These are phyloP conservation scores for Candida xyloterini DNA, from an alignment of 805 yeast genomes.

Conservation along the genomic window DNA sequence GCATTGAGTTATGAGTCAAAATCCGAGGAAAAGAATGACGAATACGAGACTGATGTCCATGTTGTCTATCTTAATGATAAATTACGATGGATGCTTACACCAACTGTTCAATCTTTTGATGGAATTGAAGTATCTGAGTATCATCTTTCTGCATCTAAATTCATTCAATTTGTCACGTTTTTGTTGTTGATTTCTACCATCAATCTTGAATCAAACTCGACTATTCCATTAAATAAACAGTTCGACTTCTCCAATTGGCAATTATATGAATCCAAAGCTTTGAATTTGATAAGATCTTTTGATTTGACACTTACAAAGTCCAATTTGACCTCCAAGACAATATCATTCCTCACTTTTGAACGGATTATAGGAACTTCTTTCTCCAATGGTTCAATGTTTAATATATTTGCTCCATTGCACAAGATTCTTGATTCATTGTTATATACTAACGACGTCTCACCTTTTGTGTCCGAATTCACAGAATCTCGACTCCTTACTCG, in stretches of 20 bases:
- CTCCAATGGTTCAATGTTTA: constrained; percentile 36
- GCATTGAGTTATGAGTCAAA: constrained; percentile 32
- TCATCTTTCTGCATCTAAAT: constrained; percentile 37
- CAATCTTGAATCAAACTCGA: constrained; percentile 15
- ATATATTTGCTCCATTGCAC: constrained; percentile 43
- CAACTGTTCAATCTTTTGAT: constrained; percentile 42
- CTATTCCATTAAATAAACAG: constrained; percentile 17
- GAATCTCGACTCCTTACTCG: constrained; percentile 40
- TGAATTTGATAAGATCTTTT: constrained; percentile 48
- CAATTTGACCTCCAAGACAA: constrained; percentile 17
- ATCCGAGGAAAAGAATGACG: constrained; percentile 12
- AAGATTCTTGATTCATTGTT: constrained; percentile 43
- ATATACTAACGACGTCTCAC: constrained; percentile 12
- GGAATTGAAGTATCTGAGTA: constrained; percentile 38
- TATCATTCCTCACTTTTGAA: constrained; percentile 35
- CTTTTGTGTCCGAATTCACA: constrained; percentile 9
- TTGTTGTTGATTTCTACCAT: constrained; percentile 43
- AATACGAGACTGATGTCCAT: constrained; percentile 14
- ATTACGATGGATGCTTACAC: constrained; percentile 32
- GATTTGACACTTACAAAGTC: constrained; percentile 34
- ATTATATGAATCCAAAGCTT: constrained; percentile 42
- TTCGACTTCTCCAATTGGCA: constrained; percentile 35
- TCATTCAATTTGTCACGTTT: constrained; percentile 48
- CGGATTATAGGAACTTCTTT: constrained; percentile 24
- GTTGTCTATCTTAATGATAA: constrained; percentile 22